Evolutionary conservation across 805 yeast genomes (phyloP).

Genomic region (Metschnikowia henanensis): DNA sequence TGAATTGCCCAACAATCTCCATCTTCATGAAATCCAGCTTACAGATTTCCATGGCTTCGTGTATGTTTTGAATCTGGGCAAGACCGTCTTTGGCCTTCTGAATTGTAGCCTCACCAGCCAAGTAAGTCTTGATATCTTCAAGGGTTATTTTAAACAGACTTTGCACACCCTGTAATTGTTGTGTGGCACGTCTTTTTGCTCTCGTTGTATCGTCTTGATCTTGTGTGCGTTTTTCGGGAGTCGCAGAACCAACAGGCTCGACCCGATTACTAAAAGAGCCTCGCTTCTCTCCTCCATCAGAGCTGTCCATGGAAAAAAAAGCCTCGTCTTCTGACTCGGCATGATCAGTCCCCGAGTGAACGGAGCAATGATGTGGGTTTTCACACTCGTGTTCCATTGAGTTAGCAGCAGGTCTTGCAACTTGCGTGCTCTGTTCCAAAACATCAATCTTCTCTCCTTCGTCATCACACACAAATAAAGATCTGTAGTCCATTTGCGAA

Average conservation of each 20-base stretch:
- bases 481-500: neutral
- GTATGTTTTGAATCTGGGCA: constrained; percentile 16
- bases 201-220: neutral
- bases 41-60: constrained; percentile 37
- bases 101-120: neutral
- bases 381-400: neutral
- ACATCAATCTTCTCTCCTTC: neutral
- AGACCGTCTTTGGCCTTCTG: neutral
- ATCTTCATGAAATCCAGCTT: constrained; percentile 74
- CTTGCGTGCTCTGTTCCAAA: neutral
- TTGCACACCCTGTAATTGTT: constrained; percentile 7
- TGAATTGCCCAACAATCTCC: constrained; percentile 91
- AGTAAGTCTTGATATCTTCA: constrained; percentile 2
- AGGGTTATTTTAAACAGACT: neutral
- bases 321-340: neutral
- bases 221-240: neutral
- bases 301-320: neutral
- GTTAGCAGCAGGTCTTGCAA: neutral
- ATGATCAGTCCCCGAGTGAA: neutral
- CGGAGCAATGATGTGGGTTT: neutral
- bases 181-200: neutral
- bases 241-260: neutral
- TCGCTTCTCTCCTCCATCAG: too few species aligned
- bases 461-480: neutral
- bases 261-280: too few species aligned